phyloP scores from a whole-genome alignment of 2,329 filamentous ascomycete genomes.

The Hymenoscyphus scutula region DNA sequence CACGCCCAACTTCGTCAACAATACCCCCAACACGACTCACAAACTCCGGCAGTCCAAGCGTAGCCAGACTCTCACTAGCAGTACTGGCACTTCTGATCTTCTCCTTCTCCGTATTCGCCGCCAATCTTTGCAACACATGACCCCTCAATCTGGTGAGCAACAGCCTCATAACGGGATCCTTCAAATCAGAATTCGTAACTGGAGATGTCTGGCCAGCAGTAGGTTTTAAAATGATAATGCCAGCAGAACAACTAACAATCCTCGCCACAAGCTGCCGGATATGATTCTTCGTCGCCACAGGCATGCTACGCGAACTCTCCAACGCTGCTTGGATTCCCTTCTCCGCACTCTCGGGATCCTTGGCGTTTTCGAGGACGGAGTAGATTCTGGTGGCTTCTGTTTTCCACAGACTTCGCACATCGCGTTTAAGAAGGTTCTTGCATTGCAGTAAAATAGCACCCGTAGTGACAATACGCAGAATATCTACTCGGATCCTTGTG shows the following conservation, averaged over 20 bases:
- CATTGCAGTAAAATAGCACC: conserved; percentile 74
- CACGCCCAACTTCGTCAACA: conserved; percentile 63
- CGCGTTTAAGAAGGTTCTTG: conserved; percentile 80
- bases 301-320: conserved; percentile 63
- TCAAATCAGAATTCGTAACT: conserved; percentile 37
- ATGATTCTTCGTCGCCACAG: conserved; percentile 57
- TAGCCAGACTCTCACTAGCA: conserved; percentile 67
- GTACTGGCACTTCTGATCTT: conserved; percentile 67
- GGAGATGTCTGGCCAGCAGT: conserved; percentile 18
- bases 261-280: conserved; percentile 57
- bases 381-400: conserved; percentile 70
- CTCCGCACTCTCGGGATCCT: conserved; percentile 46
- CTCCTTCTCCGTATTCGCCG: conserved; percentile 65
- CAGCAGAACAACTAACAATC: conserved; percentile 42
- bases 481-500: conserved; percentile 52
- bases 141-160: conserved; percentile 65
- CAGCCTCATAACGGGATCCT: conserved; percentile 60
- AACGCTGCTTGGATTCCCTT: conserved; percentile 62
- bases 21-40: conserved; percentile 66
- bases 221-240: conserved; percentile 13
- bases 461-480: conserved; percentile 66
- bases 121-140: conserved; percentile 64
- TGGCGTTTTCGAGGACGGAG: conserved; percentile 61
- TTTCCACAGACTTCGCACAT: conserved; percentile 76
- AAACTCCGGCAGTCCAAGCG: conserved; percentile 71